Base-by-base conservation (phyloP, 2,329 filamentous ascomycete species). In the Fusarium concolor region DNA sequence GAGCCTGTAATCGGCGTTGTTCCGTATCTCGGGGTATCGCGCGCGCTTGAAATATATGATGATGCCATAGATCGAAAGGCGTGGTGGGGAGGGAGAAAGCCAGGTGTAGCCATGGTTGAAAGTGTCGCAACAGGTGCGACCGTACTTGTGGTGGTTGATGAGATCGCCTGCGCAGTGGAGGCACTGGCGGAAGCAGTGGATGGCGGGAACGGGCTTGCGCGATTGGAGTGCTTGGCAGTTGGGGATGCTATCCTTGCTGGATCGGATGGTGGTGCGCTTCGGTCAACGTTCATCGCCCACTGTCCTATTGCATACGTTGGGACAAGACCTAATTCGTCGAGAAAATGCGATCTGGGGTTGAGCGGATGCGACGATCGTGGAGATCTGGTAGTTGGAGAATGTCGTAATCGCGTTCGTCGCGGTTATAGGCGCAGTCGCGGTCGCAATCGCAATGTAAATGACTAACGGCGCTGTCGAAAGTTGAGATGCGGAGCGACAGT, bases 21-120 rank as follows among this genome's bases (percentile, higher is more conserved):
- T 43, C 81, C 74, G 18, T 82, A 77, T 59, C 79, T 80, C 53
- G 76, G 73, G 55, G 77, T 74, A 68, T 85, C 82, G 75, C 78
- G 71, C 67, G 79, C 76, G 28, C 74, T 75, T 42, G 77, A 71
- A 17, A 78, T 57, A 55, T 78, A 81, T 29, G 76, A 65, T 18
- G 78, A 68, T 59, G 80, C 77, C 41, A 78, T 74, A 31, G 62
- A 78, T 68, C 74, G 80, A 61, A 82, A 82, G 31, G 79, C 76
- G 53, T 57, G 44, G 14, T 33, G 14, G 12, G 44, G 22, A 14
- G 79, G 75, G 52, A 82, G 72, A 70, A 81, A 85, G 62, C 79
- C 76, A 41, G 82, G 76, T 56, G 81, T 77, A 63, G 83, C 78
- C 84, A 86, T 86, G 66, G 76, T 73, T 49, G 58, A 62, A 29